Evolutionary conservation across 805 yeast genomes (phyloP).

Genomic region (Danielia reshetovae): DNA sequence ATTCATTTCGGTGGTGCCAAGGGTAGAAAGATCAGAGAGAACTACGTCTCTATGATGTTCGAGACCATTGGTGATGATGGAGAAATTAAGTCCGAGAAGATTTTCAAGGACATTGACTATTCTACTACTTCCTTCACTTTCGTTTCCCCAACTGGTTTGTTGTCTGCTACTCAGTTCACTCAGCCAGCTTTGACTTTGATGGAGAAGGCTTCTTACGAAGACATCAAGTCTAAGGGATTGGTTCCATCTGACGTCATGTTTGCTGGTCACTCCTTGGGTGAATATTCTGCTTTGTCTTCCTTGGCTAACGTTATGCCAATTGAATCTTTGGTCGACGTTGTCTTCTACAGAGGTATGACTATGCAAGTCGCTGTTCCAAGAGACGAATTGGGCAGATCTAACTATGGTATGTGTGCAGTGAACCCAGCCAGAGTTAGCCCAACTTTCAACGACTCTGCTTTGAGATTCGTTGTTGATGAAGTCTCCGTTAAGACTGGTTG

Average conservation of each 20-base stretch:
- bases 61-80: slow-evolving; percentile 90
- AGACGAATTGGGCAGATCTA: slow-evolving; percentile 91
- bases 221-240: slow-evolving; percentile 91
- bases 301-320: slow-evolving; percentile 98
- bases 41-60: slow-evolving; percentile 95
- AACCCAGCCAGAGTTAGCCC: slow-evolving; percentile 91
- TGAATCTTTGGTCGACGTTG: slow-evolving; percentile 94
- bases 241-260: slow-evolving; percentile 91
- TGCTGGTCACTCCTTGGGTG: slow-evolving; percentile 99
- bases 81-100: slow-evolving; percentile 81
- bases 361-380: slow-evolving; percentile 99
- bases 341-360: slow-evolving; percentile 99
- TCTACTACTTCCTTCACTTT: slow-evolving; percentile 82
- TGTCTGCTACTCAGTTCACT: slow-evolving; percentile 97
- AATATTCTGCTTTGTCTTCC: slow-evolving; percentile 95
- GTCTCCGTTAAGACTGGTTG: slow-evolving; percentile 81
- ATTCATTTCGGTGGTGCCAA: slow-evolving; percentile 97
- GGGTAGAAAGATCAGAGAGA: slow-evolving; percentile 92
- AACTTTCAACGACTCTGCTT: slow-evolving; percentile 88
- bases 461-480: slow-evolving; percentile 89
- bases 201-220: slow-evolving; percentile 99
- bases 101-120: slow-evolving; percentile 86
- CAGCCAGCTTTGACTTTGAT: slow-evolving; percentile 98
- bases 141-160: slow-evolving; percentile 88
- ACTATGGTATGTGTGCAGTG: slow-evolving; percentile 98